Percentiles rank a stretch among this genome's conserved stretches.
These are phyloP conservation scores for Tuber magnatum DNA, from an alignment of 495 filamentous ascomycete species.

Conservation along the genomic window DNA sequence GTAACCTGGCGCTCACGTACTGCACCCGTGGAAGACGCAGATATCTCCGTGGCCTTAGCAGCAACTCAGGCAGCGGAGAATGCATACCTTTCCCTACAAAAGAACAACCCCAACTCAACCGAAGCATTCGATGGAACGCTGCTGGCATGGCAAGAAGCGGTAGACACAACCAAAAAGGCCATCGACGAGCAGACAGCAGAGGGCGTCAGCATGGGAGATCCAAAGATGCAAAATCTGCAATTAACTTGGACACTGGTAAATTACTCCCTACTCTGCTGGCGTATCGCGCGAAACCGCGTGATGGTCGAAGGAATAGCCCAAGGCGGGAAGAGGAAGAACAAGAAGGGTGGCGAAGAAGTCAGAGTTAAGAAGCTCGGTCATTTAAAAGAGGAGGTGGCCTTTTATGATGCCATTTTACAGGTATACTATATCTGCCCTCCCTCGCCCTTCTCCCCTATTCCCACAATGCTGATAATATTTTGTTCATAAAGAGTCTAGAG, in stretches of 20 bases:
- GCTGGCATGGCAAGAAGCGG: conserved; percentile 83
- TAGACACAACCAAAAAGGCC: conserved; percentile 83
- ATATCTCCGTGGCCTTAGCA: conserved; percentile 68
- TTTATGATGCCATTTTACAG: conserved; percentile 87
- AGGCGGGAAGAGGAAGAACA: conserved; percentile 53
- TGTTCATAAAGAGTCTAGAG: conserved; percentile 62
- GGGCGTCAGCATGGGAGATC: conserved; percentile 74
- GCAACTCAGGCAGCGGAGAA: conserved; percentile 52
- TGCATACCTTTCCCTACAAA: conserved; percentile 43
- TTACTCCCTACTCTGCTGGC: conserved; percentile 87
- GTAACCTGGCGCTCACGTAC: conserved; percentile 85
- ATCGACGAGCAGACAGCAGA: conserved; percentile 83
- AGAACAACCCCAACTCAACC: conserved; percentile 49
- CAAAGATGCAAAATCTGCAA: conserved; percentile 83
- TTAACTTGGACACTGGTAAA: conserved; percentile 88
- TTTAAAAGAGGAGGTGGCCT: conserved; percentile 76
- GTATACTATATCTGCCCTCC: conserved; percentile 13
- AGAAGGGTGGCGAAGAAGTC: conserved; percentile 50
- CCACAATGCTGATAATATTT: conserved; percentile 9
- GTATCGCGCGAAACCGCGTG: conserved; percentile 85
- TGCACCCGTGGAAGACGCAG: conserved; percentile 82
- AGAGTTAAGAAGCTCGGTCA: conserved; percentile 64
- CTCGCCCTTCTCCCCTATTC: not conserved
- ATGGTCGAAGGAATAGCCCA: conserved; percentile 56
- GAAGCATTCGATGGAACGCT: conserved; percentile 88